Evolutionary conservation across 257 asterid genomes (phyloP), one percentile per base, ranked within the genome.

Genomic region (Ilex asprella): DNA sequence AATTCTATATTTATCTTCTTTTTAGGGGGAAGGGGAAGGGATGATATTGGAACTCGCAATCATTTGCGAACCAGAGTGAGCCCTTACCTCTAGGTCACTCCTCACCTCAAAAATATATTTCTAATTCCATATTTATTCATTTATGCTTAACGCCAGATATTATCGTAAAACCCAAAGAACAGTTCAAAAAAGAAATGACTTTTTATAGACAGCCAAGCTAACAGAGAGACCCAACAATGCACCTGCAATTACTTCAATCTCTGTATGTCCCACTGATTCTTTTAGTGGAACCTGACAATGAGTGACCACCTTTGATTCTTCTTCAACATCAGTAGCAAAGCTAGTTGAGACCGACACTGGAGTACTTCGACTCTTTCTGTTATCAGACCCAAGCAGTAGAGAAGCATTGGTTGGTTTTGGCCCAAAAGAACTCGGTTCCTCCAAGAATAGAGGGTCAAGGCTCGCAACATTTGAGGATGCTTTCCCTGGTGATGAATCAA

Each of bases 211-310:
- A 3, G 84, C 84, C 69, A 88, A 60, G 64, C 91, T 83, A 54
- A 86, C 85, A 2, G 88, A 55, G 68, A 92, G 81, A 56, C 98
- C 98, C 76, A 88, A 79, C 55, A 86, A 58, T 67, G 95, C 98
- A 68, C 98, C 98, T 0, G 95, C 96, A 12, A 74, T 76, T 39
- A 92, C 98, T 73, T 92, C 97, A 44, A 76, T 55, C 70, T 83
- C 91, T 44, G 98, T 86, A 65, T 92, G 98, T 12, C 98, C 98
- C 9, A 92, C 73, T 2, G 96, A 80, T 79, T 92, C 98, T 80
- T 88, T 92, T 77, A 88, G 55, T 3, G 68, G 75, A 47, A 63
- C 55, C 51, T 16, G 59, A 43, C 47, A 66, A 43, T 61, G 31
- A 5, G 44, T 53, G 52, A 46, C 64, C 12, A 59, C 65, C 61